A percentile compares a stretch with the other conserved stretches of the same genome.
Evolutionary conservation across 192 early-diverging fungal genomes (phyloP).

Genomic region (Spizellomyces sp.): DNA sequence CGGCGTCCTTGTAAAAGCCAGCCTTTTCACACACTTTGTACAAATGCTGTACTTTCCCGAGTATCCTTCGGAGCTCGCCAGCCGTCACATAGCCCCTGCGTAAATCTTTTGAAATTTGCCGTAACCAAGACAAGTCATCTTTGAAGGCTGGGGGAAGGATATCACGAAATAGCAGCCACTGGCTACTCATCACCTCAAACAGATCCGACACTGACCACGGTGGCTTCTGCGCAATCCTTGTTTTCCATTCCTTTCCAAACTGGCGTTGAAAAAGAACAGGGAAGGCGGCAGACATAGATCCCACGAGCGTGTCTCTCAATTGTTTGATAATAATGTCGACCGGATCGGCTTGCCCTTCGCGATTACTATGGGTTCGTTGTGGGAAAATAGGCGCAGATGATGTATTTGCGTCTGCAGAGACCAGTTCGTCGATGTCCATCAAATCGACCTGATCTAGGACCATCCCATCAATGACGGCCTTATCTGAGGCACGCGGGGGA

Average conservation of each 20-base stretch:
- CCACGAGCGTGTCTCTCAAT: background rate
- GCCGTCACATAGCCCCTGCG: slow-evolving; percentile 6
- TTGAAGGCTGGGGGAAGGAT: background rate
- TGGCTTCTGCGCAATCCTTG: background rate
- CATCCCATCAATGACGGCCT: too few species aligned
- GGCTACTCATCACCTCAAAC: slow-evolving; percentile 1
- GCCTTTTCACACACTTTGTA: background rate
- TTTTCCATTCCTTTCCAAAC: background rate
- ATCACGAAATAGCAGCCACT: background rate
- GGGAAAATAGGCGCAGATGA: background rate
- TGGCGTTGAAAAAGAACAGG: background rate
- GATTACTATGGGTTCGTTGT: background rate
- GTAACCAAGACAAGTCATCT: background rate
- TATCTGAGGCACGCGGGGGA: too few species aligned
- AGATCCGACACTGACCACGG: slow-evolving; percentile 12
- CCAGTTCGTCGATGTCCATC: background rate
- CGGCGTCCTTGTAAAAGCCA: background rate
- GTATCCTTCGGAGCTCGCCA: slow-evolving; percentile 2
- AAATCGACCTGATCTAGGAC: too few species aligned
- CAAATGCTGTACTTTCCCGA: background rate
- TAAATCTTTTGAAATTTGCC: background rate
- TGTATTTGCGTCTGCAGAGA: background rate
- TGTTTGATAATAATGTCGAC: background rate
- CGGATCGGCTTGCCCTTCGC: background rate
- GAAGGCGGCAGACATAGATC: background rate